These are phyloP conservation scores for Phlegmacium glaucopus DNA, from an alignment of 768 basidiomycete species.

Conservation along the genomic window DNA sequence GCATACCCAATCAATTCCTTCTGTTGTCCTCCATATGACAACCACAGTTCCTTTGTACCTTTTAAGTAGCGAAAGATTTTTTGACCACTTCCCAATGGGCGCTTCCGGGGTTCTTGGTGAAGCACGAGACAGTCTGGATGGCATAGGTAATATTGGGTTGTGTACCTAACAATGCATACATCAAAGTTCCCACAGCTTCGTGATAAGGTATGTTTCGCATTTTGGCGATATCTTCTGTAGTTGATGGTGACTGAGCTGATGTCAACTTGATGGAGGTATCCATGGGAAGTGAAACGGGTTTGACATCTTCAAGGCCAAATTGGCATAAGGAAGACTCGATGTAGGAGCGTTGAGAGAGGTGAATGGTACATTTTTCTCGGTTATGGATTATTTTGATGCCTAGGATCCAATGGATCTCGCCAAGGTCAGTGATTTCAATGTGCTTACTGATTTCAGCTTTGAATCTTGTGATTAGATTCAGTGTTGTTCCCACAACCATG, in stretches of 20 bases:
- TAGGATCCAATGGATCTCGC: conserved; percentile 23
- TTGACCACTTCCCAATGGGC: conserved; percentile 37
- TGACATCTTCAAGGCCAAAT: too few relatives aligned
- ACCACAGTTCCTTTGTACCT: conserved; percentile 19
- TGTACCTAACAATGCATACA: conserved; percentile 27
- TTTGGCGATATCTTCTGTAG: conserved; percentile 4
- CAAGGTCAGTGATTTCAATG: conserved; percentile 19
- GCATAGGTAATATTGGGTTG: conserved; percentile 28
- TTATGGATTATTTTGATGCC: conserved; percentile 25
- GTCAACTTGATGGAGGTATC: too few relatives aligned
- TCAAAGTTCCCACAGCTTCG: conserved; percentile 26
- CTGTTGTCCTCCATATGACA: too few relatives aligned
- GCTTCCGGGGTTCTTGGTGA: conserved; percentile 10
- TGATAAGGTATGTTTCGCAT: conserved; percentile 24
- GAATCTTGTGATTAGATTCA: conserved; percentile 13
- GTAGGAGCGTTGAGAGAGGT: conserved; percentile 22
- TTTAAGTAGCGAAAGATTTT: conserved; percentile 37
- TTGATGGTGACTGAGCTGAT: too few relatives aligned
- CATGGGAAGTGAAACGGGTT: too few relatives aligned
- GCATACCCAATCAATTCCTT: conserved; percentile 15
- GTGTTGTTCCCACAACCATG: conserved; percentile 15
- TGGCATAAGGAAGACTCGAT: too few relatives aligned
- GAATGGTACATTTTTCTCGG: conserved; percentile 8
- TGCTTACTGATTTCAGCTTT: conserved; percentile 15
- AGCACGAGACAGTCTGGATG: conserved; percentile 22